Conservation (phyloP, 2,329 filamentous ascomycete species). For the Colletotrichum limetticola region DNA sequence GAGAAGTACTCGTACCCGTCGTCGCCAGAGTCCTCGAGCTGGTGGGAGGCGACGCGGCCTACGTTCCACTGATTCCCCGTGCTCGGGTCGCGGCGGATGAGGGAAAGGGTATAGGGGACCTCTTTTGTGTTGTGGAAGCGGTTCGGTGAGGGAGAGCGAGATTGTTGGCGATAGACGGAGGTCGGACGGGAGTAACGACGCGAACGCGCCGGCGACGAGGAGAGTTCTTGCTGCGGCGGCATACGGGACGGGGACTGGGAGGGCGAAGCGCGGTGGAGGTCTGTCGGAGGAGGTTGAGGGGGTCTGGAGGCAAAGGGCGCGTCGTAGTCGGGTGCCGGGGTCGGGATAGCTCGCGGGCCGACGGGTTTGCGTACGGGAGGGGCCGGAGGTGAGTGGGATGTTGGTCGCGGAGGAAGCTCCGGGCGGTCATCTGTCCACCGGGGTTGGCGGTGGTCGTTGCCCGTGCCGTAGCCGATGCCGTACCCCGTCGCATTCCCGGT, state of each 20-base stretch:
- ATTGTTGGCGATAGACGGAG: slow-evolving; percentile 21
- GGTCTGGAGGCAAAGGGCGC: not conserved
- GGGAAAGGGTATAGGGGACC: slow-evolving; percentile 64
- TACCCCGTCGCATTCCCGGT: not conserved
- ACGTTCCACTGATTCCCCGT: slow-evolving; percentile 81
- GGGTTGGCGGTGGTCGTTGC: not conserved
- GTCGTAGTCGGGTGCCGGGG: slow-evolving; percentile 11
- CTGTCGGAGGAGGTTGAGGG: not conserved
- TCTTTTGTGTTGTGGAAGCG: slow-evolving; percentile 47
- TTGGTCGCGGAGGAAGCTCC: slow-evolving; percentile 24
- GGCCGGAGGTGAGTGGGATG: slow-evolving; percentile 20
- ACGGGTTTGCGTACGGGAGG: slow-evolving; percentile 32
- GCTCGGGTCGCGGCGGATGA: slow-evolving; percentile 79
- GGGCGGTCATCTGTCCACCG: slow-evolving; percentile 8
- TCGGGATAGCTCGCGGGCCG: slow-evolving; percentile 21
- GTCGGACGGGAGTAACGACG: slow-evolving; percentile 15
- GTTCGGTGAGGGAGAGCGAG: slow-evolving; percentile 49
- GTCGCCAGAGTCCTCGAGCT: slow-evolving; percentile 53
- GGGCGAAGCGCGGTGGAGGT: slow-evolving; percentile 1
- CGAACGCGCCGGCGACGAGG: not conserved
- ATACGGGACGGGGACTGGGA: slow-evolving; percentile 16
- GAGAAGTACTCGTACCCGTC: slow-evolving; percentile 41
- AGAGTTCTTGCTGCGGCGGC: not conserved
- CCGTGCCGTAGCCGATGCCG: slow-evolving; percentile 1
- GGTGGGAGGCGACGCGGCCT: slow-evolving; percentile 69